phyloP scores from a whole-genome alignment of 352 stramenopile species.

The Pythium apleroticum region DNA sequence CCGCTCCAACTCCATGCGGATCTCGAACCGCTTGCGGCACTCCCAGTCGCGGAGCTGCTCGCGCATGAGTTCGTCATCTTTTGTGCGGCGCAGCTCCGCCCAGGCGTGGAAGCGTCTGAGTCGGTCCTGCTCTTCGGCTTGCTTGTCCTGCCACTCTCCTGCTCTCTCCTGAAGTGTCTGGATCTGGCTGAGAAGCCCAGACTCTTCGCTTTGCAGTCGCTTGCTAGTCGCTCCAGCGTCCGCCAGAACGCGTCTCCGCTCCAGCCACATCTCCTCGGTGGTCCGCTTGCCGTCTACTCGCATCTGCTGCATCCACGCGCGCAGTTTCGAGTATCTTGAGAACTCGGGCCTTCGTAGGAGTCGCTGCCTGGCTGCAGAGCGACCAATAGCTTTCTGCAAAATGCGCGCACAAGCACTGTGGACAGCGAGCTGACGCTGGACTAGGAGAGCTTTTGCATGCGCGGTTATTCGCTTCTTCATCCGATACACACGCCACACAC shows the following conservation, averaged over 20 bases:
- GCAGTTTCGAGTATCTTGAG: constrained; percentile 12
- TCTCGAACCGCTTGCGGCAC: constrained; percentile 41
- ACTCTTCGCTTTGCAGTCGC: constrained; percentile 34
- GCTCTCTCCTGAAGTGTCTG: constrained; percentile 32
- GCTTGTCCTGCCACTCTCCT: constrained; percentile 27
- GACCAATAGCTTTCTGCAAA: constrained; percentile 45
- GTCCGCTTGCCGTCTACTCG: neutral
- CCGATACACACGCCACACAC: constrained; percentile 39
- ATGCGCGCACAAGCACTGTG: constrained; percentile 41
- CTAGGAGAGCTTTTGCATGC: constrained; percentile 25
- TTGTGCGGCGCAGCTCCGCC: constrained; percentile 41
- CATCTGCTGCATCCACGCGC: neutral
- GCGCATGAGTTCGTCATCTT: constrained; percentile 45
- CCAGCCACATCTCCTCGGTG: constrained; percentile 2
- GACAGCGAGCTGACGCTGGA: constrained; percentile 30
- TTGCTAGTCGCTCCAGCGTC: constrained; percentile 16
- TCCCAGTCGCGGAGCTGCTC: constrained; percentile 45
- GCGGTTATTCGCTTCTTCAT: neutral
- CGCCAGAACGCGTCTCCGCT: neutral
- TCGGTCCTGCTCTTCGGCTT: constrained; percentile 41
- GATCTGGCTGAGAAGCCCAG: constrained; percentile 28
- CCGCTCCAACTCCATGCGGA: constrained; percentile 66
- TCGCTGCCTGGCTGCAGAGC: constrained; percentile 28
- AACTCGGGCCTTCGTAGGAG: constrained; percentile 34
- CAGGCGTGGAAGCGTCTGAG: constrained; percentile 48